Base-by-base conservation (phyloP, 495 filamentous ascomycete genomes). In the Penicillium bovifimosum region DNA sequence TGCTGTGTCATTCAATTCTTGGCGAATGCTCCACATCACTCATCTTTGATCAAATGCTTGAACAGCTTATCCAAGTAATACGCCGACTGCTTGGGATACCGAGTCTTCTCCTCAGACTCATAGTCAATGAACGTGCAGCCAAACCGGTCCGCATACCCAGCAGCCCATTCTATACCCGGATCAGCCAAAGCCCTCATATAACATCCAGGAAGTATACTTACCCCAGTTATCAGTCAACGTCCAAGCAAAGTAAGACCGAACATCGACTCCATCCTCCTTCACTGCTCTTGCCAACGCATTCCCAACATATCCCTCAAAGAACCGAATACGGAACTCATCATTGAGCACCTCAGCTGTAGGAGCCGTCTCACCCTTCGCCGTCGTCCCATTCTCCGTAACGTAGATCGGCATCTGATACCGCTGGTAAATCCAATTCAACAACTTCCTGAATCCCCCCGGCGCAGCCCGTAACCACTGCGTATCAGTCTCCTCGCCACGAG, bases 331-430 rank as follows among this genome's bases (percentile, higher is more conserved):
- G 59, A 77, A 74, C 20, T 58, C 59, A 47, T 78, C 76, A 42
- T 76, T 62, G 9, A 76, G 59, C 3, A 67, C 58, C 28, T 72
- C 69, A 9, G 68, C 58, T 3, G 62, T 66, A 6, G 69, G 67
- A 0, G 63, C 65, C n/a, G 58, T 58, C 54, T 78, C 75, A 28
- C 71, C 74, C 50, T 76, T 75, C 7, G 73, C 59, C 1, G 71
- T 73, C 3, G 74, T 76, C 9, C 75, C 76, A 31, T 77, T 78
- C 58, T 78, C 76, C 0, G 76, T 78, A n/a, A 78, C 64, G 49
- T 71, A 78, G 33, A 78, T 76, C 3, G 75, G 73, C 46, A 54
- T 65, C 38, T 70, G 66, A 31, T 78, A 77, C 4, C 73, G 60
- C 16, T 62, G 57, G 31, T 56, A 68, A 31, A 78, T 61, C 71